Evolutionary conservation across 2,329 filamentous ascomycete species (phyloP).

Genomic region (Xylaria sp.): DNA sequence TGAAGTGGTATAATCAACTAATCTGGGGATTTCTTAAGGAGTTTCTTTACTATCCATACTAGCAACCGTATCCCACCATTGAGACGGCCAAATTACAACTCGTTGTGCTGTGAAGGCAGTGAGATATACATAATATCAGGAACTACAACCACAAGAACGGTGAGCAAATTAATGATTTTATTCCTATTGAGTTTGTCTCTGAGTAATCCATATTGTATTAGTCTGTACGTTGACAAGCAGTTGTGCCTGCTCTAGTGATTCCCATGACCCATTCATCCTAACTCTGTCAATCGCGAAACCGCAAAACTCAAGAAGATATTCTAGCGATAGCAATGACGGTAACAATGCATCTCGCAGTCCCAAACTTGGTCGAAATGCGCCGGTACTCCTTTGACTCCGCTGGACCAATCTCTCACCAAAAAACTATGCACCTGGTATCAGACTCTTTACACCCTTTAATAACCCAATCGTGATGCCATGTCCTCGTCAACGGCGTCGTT

Average conservation of each 20-base stretch:
- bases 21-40: too few species aligned
- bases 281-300: background rate
- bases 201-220: conserved; percentile 3
- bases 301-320: background rate
- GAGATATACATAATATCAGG: background rate
- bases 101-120: background rate
- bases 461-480: conserved; percentile 38
- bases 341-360: background rate
- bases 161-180: background rate
- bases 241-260: background rate
- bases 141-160: background rate
- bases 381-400: background rate
- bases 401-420: background rate
- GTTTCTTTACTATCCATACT: too few species aligned
- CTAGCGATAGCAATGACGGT: background rate
- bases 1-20: background rate
- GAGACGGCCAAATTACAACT: background rate
- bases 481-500: conserved; percentile 21
- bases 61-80: background rate
- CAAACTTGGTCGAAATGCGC: background rate
- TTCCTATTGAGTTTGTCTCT: background rate
- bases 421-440: background rate
- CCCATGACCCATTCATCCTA: conserved; percentile 3
- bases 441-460: conserved; percentile 15
- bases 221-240: conserved; percentile 3